phyloP scores from a whole-genome alignment of 1,139 yeast species.

The Magnusiomyces fungicola region DNA sequence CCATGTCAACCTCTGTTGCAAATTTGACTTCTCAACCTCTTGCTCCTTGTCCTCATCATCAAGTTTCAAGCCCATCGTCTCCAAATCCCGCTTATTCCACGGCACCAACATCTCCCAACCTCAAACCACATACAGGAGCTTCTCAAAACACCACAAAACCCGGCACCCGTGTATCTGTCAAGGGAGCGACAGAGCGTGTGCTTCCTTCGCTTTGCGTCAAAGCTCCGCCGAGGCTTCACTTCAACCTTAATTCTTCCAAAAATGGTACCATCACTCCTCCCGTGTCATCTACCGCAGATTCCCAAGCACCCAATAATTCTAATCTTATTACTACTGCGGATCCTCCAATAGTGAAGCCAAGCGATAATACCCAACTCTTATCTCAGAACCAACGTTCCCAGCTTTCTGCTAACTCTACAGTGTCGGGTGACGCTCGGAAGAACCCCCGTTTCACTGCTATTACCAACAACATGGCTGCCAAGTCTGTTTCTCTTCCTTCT shows the following conservation, averaged over 20 bases:
- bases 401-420: too few relatives aligned
- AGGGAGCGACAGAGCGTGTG: slow-evolving; percentile 10
- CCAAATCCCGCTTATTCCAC: too few relatives aligned
- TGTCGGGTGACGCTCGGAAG: not conserved
- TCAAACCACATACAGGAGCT: too few relatives aligned
- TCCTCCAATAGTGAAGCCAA: not conserved
- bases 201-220: slow-evolving; percentile 11
- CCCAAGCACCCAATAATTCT: not conserved
- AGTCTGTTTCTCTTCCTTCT: slow-evolving; percentile 7
- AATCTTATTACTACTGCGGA: not conserved
- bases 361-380: too few relatives aligned
- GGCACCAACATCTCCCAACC: too few relatives aligned
- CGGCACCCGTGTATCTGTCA: too few relatives aligned
- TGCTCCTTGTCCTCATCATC: too few relatives aligned
- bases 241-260: slow-evolving; percentile 1
- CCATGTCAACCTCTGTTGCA: not conserved
- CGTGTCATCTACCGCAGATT: not conserved
- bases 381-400: too few relatives aligned
- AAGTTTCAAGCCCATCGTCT: too few relatives aligned
- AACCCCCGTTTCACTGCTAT: slow-evolving; percentile 14
- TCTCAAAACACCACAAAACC: too few relatives aligned
- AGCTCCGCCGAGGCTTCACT: slow-evolving; percentile 5
- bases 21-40: not conserved
- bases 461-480: not conserved
- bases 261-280: not conserved